phyloP scores from a whole-genome alignment of 1,284 basidiomycete genomes.

The Anthracocystis panici-leucophaei region DNA sequence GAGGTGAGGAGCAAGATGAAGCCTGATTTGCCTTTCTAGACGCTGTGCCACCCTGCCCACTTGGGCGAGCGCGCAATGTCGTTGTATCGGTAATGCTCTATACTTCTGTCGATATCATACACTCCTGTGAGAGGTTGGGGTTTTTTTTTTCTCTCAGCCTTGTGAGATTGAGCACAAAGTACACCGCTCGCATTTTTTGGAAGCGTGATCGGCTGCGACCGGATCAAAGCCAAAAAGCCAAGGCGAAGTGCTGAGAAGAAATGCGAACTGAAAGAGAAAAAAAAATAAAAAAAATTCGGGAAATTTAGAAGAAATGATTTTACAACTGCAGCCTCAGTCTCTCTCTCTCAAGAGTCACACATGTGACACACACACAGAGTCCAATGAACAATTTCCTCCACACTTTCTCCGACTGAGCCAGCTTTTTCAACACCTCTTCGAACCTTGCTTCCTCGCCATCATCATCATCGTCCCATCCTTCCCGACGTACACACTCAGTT shows the following conservation, averaged over 20 bases:
- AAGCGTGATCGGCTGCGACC: constrained; percentile 30
- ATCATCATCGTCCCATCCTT: constrained; percentile 1
- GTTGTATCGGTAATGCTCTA: no score
- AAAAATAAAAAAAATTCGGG: constrained; percentile 4
- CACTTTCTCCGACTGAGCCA: not conserved
- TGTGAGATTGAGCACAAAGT: constrained; percentile 10
- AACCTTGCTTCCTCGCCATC: not conserved
- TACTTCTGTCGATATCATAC: no score
- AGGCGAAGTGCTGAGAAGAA: constrained; percentile 10
- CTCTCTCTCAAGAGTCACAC: no score
- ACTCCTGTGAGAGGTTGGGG: not conserved
- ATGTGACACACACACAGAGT: not conserved
- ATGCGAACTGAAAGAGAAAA: no score
- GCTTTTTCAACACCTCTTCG: not conserved
- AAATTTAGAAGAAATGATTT: constrained; percentile 15
- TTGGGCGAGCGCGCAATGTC: no score
- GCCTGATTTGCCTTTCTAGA: constrained; percentile 46
- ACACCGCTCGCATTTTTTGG: not conserved
- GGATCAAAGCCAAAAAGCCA: not conserved
- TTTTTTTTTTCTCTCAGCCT: not conserved
- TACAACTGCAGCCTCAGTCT: not conserved
- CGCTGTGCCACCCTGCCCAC: no score
- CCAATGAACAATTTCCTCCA: constrained; percentile 3
- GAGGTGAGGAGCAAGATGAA: constrained; percentile 45
- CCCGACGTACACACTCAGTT: not conserved